phyloP scores from a whole-genome alignment of 441 rosid species.

The Gossypium davidsonii region DNA sequence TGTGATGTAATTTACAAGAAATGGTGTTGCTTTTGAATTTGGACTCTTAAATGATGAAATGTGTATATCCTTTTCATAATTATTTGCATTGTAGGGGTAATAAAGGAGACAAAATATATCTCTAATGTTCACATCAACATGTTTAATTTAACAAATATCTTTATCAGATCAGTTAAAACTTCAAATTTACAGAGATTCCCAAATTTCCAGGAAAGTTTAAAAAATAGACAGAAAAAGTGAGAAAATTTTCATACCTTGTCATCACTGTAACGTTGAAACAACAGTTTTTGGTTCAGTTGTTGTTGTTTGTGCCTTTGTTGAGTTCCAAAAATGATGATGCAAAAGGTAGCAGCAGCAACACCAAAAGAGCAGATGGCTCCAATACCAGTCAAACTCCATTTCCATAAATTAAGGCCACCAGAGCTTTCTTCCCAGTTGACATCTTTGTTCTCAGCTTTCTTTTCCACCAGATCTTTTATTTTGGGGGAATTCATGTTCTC shows the following conservation, averaged over 20 bases:
- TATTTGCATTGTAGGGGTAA: neutral
- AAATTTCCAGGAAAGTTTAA: neutral
- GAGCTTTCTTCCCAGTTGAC: slow-evolving; percentile 36
- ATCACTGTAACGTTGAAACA: slow-evolving; percentile 63
- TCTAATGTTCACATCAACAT: neutral
- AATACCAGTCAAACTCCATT: slow-evolving; percentile 68
- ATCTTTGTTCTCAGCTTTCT: slow-evolving; percentile 11
- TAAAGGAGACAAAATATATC: neutral
- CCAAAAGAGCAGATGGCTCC: slow-evolving; percentile 92
- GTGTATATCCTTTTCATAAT: neutral
- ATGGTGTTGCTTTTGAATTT: neutral
- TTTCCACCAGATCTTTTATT: slow-evolving; percentile 18
- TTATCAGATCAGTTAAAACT: neutral
- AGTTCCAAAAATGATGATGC: slow-evolving; percentile 58
- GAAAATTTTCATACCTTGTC: slow-evolving; percentile 51
- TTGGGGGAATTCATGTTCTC: slow-evolving; percentile 37
- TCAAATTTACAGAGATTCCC: neutral
- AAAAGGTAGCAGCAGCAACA: slow-evolving; percentile 79
- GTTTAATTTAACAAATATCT: slow-evolving; percentile 1
- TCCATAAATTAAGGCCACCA: slow-evolving; percentile 61
- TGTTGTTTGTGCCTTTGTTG: slow-evolving; percentile 43
- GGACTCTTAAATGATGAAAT: neutral
- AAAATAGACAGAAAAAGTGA: too few species aligned
- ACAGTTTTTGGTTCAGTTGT: slow-evolving; percentile 42
- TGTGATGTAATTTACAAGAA: neutral